phyloP scores from a whole-genome alignment of 495 filamentous ascomycete species.

The Acidiella bohemica region DNA sequence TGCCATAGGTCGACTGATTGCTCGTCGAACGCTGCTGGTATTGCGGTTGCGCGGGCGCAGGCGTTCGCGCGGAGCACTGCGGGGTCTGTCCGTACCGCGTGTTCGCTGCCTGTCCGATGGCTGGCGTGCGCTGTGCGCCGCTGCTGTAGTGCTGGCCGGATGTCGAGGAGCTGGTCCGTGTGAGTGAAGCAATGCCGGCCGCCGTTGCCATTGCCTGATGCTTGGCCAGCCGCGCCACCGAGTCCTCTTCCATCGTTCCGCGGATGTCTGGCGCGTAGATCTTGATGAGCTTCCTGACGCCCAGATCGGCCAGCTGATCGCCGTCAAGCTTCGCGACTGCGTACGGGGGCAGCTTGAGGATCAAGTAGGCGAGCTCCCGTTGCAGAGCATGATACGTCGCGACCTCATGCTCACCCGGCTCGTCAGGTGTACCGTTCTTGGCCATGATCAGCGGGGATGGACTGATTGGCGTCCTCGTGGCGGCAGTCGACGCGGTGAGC shows the following conservation, averaged over 20 bases:
- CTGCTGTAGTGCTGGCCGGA: conserved; percentile 16
- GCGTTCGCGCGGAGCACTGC: conserved; percentile 12
- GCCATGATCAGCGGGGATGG: conserved; percentile 27
- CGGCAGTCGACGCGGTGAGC: conserved; percentile 28
- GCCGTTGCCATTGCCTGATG: conserved; percentile 19
- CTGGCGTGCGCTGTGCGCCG: conserved; percentile 15
- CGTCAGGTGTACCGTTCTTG: conserved; percentile 33
- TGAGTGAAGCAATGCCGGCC: conserved; percentile 14
- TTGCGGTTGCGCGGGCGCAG: conserved; percentile 6
- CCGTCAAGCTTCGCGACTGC: conserved; percentile 75
- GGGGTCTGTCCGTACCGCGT: conserved; percentile 12
- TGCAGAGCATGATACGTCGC: conserved; percentile 62
- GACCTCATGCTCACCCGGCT: conserved; percentile 51
- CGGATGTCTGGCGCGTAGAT: conserved; percentile 55
- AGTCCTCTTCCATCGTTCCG: conserved; percentile 81
- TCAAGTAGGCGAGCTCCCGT: conserved; percentile 54
- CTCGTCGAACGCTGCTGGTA: conserved; percentile 13
- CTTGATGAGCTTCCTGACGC: conserved; percentile 69
- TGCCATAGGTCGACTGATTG: conserved; percentile 14
- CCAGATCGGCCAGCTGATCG: conserved; percentile 66
- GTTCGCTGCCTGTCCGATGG: conserved; percentile 20
- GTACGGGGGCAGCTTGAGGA: conserved; percentile 68
- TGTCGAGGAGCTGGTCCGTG: conserved; percentile 9
- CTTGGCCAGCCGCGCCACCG: conserved; percentile 32
- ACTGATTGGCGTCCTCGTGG: conserved; percentile 28